phyloP scores from a whole-genome alignment of 768 basidiomycete genomes.

The Amanita rubescens region DNA sequence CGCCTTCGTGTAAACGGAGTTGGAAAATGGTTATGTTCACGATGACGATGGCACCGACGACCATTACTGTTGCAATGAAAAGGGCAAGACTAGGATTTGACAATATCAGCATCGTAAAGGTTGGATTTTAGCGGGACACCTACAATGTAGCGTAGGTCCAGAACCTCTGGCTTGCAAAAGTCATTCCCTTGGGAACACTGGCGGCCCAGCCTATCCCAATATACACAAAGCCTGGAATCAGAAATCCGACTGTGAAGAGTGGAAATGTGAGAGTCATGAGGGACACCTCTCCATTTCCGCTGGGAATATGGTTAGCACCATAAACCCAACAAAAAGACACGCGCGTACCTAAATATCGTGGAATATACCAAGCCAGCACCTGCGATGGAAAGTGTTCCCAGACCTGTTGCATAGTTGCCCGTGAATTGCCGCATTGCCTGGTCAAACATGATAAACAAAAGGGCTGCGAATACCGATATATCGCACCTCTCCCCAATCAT shows the following conservation, averaged over 20 bases:
- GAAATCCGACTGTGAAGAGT: conserved; percentile 19
- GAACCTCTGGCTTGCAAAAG: conserved; percentile 17
- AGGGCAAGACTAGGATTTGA: conserved; percentile 8
- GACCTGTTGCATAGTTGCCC: conserved; percentile 2
- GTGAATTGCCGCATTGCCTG: neutral
- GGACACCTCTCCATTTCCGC: too few relatives aligned
- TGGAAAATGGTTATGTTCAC: conserved; percentile 17
- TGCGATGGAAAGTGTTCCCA: conserved; percentile 14
- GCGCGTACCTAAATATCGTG: conserved; percentile 18
- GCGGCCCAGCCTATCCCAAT: conserved; percentile 16
- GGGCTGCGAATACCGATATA: neutral
- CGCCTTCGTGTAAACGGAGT: conserved; percentile 7
- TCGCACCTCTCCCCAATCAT: conserved; percentile 4
- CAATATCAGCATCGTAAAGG: neutral
- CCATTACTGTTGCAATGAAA: conserved; percentile 10
- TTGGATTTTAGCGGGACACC: neutral
- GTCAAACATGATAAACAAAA: too few relatives aligned
- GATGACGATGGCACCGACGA: conserved; percentile 15
- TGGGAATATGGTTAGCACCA: neutral
- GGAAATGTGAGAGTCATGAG: conserved; percentile 22
- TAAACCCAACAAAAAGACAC: neutral
- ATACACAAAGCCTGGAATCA: conserved; percentile 17
- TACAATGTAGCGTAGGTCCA: conserved; percentile 17
- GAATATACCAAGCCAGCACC: conserved; percentile 20
- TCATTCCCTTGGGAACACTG: conserved; percentile 12